Conservation (phyloP, 768 basidiomycete genomes). For the Leccinum fibrillosum region DNA sequence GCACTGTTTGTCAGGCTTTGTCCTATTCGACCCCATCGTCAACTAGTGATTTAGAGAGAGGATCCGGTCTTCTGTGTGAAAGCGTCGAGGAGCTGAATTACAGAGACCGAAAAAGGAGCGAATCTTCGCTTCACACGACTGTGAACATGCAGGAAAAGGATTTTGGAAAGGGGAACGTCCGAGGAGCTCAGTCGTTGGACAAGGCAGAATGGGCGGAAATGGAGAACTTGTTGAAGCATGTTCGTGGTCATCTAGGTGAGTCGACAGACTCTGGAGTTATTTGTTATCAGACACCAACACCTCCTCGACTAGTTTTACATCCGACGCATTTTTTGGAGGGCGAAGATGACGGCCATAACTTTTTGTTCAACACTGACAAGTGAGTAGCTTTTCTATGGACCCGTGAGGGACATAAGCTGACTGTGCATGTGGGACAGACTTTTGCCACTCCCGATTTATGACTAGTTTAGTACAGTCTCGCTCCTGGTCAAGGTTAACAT, state of each 20-base stretch:
- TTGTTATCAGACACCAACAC: not conserved
- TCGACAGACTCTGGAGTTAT: not conserved
- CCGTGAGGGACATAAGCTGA: conserved; percentile 4
- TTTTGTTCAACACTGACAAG: conserved; percentile 88
- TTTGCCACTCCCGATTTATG: conserved; percentile 67
- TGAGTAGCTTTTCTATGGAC: conserved; percentile 27
- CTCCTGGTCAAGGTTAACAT: not conserved
- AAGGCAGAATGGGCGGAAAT: conserved; percentile 86
- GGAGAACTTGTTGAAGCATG: conserved; percentile 73
- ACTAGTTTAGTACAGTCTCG: conserved; percentile 31
- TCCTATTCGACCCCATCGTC: conserved; percentile 43
- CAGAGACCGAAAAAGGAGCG: conserved; percentile 22
- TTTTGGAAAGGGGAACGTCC: conserved; percentile 33
- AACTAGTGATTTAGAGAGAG: conserved; percentile 48
- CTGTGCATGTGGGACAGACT: conserved; percentile 34
- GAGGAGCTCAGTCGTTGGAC: conserved; percentile 69
- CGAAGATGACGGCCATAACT: conserved; percentile 91
- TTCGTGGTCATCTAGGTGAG: conserved; percentile 86
- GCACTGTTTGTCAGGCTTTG: conserved; percentile 37
- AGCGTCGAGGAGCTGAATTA: conserved; percentile 17
- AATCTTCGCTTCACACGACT: conserved; percentile 13
- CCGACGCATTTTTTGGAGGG: conserved; percentile 86
- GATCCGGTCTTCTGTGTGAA: conserved; percentile 8
- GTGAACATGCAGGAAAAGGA: conserved; percentile 38
- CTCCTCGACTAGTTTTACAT: conserved; percentile 62